phyloP scores from a whole-genome alignment of 768 basidiomycete genomes.

The Kwoniella sp. region DNA sequence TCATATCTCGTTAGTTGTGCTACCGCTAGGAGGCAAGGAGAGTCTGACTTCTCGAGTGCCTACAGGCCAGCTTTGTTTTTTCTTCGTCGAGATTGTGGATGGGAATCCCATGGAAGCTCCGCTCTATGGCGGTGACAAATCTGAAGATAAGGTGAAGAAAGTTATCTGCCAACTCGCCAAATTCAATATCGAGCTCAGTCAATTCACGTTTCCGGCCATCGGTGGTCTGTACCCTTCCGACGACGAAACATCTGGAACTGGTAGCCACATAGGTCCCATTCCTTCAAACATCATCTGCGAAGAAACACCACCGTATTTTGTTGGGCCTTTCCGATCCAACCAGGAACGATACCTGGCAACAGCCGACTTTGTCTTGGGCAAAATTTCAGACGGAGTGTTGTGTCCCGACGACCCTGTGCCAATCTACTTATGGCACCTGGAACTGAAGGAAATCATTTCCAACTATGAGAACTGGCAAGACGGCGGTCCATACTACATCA shows the following conservation, averaged over 20 bases:
- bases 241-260: not conserved
- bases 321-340: constrained; percentile 19
- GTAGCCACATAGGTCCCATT: constrained; percentile 2
- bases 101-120: not conserved
- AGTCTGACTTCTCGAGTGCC: not conserved
- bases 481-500: constrained; percentile 25
- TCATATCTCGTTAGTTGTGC: not conserved
- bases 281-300: not conserved
- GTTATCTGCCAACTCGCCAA: not conserved
- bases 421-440: constrained; percentile 16
- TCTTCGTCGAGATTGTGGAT: constrained; percentile 2
- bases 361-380: constrained; percentile 7
- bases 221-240: not conserved
- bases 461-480: not conserved
- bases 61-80: not conserved
- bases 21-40: not conserved
- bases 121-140: not conserved
- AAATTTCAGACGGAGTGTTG: constrained; percentile 1
- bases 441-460: constrained; percentile 5
- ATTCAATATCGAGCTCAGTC: constrained; percentile 3
- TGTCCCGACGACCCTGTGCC: not conserved
- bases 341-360: constrained; percentile 13
- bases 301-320: constrained; percentile 13
- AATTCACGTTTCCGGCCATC: not conserved
- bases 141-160: not conserved